Conservation (phyloP, 208 protist species). For the Leishmania martiniquensis region DNA sequence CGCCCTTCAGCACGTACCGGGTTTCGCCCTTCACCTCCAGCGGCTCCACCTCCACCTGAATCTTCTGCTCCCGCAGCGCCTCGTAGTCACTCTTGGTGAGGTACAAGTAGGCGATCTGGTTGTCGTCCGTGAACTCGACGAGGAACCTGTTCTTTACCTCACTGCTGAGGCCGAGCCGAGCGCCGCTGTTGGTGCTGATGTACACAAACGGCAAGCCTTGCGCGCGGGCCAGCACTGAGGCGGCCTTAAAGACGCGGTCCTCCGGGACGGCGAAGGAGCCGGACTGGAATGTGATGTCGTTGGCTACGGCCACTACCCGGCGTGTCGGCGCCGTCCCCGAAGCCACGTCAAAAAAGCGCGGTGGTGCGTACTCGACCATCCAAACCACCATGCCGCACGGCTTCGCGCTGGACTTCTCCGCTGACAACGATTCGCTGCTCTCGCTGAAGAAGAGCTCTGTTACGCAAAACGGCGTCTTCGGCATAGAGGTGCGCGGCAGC, state of each 20-base stretch:
- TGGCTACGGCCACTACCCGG: conserved; percentile 96
- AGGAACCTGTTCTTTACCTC: conserved; percentile 94
- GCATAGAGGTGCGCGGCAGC: conserved; percentile 37
- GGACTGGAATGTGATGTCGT: conserved; percentile 97
- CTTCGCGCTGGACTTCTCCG: conserved; percentile 17
- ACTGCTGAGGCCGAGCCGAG: conserved; percentile 95
- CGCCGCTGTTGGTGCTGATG: conserved; percentile 97
- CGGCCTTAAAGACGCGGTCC: conserved; percentile 94
- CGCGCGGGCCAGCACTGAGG: conserved; percentile 85
- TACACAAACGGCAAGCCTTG: conserved; percentile 96
- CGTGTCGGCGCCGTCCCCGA: conserved; percentile 43
- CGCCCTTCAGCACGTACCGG: conserved; percentile 90
- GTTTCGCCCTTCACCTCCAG: conserved; percentile 58
- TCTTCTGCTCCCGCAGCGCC: conserved; percentile 40
- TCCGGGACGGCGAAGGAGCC: conserved; percentile 97
- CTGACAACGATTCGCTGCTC: conserved; percentile 35
- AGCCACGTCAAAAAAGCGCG: conserved; percentile 81
- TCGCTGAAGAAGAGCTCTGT: conserved; percentile 59
- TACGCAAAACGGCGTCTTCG: conserved; percentile 33
- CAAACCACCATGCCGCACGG: conserved; percentile 96
- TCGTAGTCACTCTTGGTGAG: conserved; percentile 90
- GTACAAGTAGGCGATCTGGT: conserved; percentile 96
- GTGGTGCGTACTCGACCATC: conserved; percentile 89
- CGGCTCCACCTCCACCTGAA: conserved; percentile 47
- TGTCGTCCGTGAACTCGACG: conserved; percentile 86